These are phyloP conservation scores for Fusarium sp. DNA, from an alignment of 2,329 filamentous ascomycete species.

Conservation along the genomic window DNA sequence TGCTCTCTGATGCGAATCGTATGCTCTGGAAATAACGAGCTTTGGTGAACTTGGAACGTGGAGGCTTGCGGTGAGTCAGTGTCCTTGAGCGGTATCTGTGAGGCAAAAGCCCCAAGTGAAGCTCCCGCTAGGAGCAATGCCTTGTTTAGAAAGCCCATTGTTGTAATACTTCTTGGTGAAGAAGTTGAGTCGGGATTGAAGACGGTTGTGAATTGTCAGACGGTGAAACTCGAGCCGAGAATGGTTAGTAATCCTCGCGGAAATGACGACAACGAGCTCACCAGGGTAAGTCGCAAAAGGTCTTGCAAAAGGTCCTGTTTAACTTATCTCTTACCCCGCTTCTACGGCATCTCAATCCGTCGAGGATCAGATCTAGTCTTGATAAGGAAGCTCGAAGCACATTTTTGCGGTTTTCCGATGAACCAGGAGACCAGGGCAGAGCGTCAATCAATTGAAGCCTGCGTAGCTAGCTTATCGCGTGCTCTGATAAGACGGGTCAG, in stretches of 20 bases:
- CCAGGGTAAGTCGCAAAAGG: not conserved
- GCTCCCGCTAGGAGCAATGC: not conserved
- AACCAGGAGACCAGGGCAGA: not conserved
- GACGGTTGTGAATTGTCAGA: not conserved
- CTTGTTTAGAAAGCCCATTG: constrained; percentile 6
- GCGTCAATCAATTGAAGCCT: not conserved
- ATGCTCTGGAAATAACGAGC: constrained; percentile 12
- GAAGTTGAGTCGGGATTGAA: not conserved
- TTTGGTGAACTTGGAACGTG: constrained; percentile 7
- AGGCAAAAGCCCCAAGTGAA: not conserved
- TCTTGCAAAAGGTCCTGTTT: not conserved
- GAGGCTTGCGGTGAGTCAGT: not conserved
- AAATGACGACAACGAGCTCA: not conserved
- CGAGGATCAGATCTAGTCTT: constrained; percentile 4
- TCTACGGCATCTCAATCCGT: not conserved
- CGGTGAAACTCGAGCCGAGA: not conserved
- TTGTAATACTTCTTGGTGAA: not conserved
- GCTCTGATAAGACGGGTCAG: not conserved
- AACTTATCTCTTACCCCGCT: constrained; percentile 2
- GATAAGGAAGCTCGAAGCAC: constrained; percentile 3
- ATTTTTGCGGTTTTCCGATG: not conserved
- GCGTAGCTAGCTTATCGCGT: not conserved
- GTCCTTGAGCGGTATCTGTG: not conserved
- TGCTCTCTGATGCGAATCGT: constrained; percentile 33
- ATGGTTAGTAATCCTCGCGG: not conserved